Evolutionary conservation across 1,284 basidiomycete genomes (phyloP), one percentile per base, ranked within the genome.

Genomic region (Ceratobasidium sp.): DNA sequence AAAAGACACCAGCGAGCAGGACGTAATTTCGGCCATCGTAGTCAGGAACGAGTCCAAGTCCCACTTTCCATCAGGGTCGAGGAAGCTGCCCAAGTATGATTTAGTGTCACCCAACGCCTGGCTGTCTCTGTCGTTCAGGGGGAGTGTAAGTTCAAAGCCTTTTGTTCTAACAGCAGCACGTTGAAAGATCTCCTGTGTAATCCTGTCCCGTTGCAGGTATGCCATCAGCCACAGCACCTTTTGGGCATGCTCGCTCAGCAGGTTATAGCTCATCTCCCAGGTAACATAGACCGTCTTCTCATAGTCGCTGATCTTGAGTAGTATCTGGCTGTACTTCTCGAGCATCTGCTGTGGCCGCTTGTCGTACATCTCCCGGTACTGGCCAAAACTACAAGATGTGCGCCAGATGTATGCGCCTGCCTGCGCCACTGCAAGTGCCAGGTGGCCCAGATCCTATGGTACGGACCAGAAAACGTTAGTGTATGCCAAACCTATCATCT

Each of bases 351-450:
- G 7, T 1, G 37, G 62, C 16, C 16, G 43, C 6, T 11, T 3
- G 0, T 34, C 37, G 22, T 51, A 56, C 24, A 66, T 29, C 3
- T 22, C 51, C 5, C 29, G 29, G 39, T 74, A 74, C 51, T 58
- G 29, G 1, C 1, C 24, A 31, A 74, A 39, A 5, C 46, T 39
- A 48, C 27, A 64, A 31, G 51, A n/a, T 1, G 27, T 66, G 19
- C 54, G 54, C 46, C 51, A 46, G 19, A 54, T 61, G 16, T 74
- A 74, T 58, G 48, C 58, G 29, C 74, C 74, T 22, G 64, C 39
- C 34, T 74, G 74, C 1, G 51, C 53, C 6, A 74, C 22, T 1
- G 64, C 74, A 3, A 74, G 64, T 7, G 74, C 54, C 3, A 74
- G 24, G 31, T 19, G 27, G 0, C 74, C 74, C 4, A 74, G 43